Evolutionary conservation across 1,284 basidiomycete genomes (phyloP).

Genomic region (Ceratobasidium sp.): DNA sequence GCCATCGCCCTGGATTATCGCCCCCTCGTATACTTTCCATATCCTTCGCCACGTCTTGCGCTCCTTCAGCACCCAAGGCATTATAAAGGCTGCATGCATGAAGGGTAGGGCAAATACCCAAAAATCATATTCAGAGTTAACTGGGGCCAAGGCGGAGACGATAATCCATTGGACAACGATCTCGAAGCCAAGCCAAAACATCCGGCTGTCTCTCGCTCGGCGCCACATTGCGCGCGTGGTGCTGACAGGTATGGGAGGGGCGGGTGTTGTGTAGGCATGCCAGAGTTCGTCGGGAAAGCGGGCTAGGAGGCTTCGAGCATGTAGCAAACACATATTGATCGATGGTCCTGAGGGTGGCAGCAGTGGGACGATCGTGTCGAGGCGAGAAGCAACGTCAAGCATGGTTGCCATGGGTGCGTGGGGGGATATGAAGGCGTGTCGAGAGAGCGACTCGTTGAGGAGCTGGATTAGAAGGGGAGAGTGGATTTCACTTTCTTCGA

Average conservation of each 20-base stretch:
- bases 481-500: conserved; percentile 10
- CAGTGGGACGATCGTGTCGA: conserved; percentile 19
- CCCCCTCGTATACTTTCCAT: conserved; percentile 38
- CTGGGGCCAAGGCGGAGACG: conserved; percentile 8
- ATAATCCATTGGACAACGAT: conserved; percentile 27
- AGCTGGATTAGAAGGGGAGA: conserved; percentile 18
- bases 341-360: conserved; percentile 20
- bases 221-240: conserved; percentile 16
- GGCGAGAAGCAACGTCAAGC: conserved; percentile 28
- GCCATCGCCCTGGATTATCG: conserved; percentile 16
- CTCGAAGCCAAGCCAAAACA: conserved; percentile 26
- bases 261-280: conserved; percentile 32
- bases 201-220: conserved; percentile 32
- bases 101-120: conserved; percentile 27
- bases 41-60: conserved; percentile 33
- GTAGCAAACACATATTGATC: conserved; percentile 1
- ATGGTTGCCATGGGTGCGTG: conserved; percentile 22
- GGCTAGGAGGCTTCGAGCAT: conserved; percentile 13
- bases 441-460: conserved; percentile 30
- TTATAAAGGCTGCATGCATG: not conserved
- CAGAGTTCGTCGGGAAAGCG: conserved; percentile 41
- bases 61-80: conserved; percentile 31
- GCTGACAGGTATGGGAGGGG: conserved; percentile 14
- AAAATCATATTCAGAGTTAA: not conserved
- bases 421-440: conserved; percentile 34